A percentile compares a stretch with the other conserved stretches of the same genome.
These are phyloP conservation scores for Phaeophleospora eucalypticola DNA, from an alignment of 2,329 filamentous ascomycete species.

Conservation along the genomic window DNA sequence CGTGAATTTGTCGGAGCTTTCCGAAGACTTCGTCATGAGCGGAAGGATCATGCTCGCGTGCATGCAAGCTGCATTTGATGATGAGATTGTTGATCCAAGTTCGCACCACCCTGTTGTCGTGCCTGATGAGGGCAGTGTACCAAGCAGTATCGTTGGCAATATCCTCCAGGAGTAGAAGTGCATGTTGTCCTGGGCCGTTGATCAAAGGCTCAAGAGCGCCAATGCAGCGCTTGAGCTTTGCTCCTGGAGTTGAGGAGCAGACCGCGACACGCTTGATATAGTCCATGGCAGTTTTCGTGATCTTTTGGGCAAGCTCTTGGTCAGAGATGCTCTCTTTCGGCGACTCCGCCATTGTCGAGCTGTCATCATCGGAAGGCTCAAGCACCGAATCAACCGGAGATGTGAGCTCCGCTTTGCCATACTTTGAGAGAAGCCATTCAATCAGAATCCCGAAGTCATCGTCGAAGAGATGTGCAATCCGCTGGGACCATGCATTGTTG, in stretches of 20 bases:
- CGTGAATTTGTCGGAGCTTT: slow-evolving; percentile 13
- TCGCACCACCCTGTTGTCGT: slow-evolving; percentile 12
- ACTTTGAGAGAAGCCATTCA: slow-evolving; percentile 17
- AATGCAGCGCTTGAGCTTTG: slow-evolving; percentile 3
- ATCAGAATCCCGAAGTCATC: slow-evolving; percentile 19
- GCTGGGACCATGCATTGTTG: slow-evolving; percentile 16
- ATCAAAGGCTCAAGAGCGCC: slow-evolving; percentile 7
- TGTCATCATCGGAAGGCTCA: background rate
- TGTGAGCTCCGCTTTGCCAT: background rate
- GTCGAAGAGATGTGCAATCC: slow-evolving; percentile 24
- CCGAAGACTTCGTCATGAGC: slow-evolving; percentile 9
- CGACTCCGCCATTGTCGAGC: background rate
- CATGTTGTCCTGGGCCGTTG: slow-evolving; percentile 5
- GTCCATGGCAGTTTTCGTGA: slow-evolving; percentile 6
- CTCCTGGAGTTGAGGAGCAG: slow-evolving; percentile 8
- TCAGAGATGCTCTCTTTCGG: background rate
- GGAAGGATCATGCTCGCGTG: slow-evolving; percentile 12
- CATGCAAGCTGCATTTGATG: slow-evolving; percentile 8
- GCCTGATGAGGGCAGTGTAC: slow-evolving; percentile 10
- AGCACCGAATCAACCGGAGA: background rate
- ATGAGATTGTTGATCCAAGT: slow-evolving; percentile 9
- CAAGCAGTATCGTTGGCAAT: slow-evolving; percentile 8
- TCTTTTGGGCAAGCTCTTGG: slow-evolving; percentile 2
- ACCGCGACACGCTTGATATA: slow-evolving; percentile 16
- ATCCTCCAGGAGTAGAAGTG: slow-evolving; percentile 5